These are phyloP conservation scores for Monilinia polystroma DNA, from an alignment of 2,329 filamentous ascomycete species.

Conservation along the genomic window DNA sequence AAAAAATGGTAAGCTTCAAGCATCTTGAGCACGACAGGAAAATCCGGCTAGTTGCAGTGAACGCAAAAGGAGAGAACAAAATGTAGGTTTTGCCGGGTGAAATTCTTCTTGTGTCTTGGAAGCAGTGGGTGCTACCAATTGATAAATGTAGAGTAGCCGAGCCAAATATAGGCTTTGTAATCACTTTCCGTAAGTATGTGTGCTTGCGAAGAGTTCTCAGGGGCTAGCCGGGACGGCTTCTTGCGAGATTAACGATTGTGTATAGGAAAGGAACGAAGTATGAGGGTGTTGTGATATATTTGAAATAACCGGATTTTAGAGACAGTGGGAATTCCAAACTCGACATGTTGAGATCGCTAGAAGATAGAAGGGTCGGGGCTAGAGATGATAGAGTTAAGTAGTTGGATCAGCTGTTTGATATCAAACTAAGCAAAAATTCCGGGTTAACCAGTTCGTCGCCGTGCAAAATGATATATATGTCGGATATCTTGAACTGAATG, in stretches of 20 bases:
- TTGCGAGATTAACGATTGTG: no score
- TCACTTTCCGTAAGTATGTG: not conserved
- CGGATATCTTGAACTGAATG: no score
- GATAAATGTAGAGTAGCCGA: not conserved
- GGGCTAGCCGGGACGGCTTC: not conserved
- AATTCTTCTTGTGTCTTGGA: no score
- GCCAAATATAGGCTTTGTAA: not conserved
- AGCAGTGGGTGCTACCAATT: not conserved
- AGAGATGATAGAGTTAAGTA: not conserved
- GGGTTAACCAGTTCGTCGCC: not conserved
- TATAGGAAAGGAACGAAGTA: not conserved
- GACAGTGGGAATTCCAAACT: not conserved
- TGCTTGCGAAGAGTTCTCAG: not conserved
- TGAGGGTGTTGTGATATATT: not conserved
- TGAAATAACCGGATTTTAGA: not conserved
- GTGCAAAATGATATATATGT: no score
- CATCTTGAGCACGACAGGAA: not conserved
- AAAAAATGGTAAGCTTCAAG: not conserved
- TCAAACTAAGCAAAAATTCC: not conserved
- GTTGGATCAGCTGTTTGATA: not conserved
- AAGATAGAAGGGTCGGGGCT: not conserved
- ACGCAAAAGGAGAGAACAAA: not conserved
- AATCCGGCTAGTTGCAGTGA: not conserved
- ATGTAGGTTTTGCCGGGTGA: not conserved
- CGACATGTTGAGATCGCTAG: not conserved